Evolutionary conservation across 2,329 filamentous ascomycete genomes (phyloP), one percentile per base, ranked within the genome.

Genomic region (Sporothrix brunneoviolacea): DNA sequence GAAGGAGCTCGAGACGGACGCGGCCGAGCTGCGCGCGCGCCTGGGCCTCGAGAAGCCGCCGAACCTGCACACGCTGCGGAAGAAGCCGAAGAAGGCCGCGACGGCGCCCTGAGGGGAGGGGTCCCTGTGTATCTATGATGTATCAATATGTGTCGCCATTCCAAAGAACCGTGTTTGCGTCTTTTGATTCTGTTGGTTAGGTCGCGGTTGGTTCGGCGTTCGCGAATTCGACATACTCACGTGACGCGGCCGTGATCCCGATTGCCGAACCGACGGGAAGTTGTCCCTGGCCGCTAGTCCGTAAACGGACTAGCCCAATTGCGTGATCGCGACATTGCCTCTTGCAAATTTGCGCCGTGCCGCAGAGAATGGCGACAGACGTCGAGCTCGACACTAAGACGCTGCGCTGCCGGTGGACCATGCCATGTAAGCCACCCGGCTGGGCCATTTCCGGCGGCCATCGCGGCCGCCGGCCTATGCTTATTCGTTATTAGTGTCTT

Each of bases 1-100:
- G 69, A 89, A 97, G 72, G 80, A 91, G 70, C 69, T 98, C 58
- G 84, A 91, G 70, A 87, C 82, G 51, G 84, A 95, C 66, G 88
- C 95, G 22, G 76, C 81, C 46, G 86, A 84, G 57, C 64, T 98
- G 64, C 78, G 93, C 57, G 66, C 62, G 4, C 77, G 90, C 64
- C 65, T 98, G 60, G 84, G 88, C 2, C 90, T 98, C 49, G 89
- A 97, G 72, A 82, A 80, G 63, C 93, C 93, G 32, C 88, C 91
- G 8, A 90, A 97, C 68, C 70, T 97, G 68, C 78, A 91, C 60
- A 77, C 79, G 22, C 88, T 91, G 43, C 76, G 93, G 58, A 85
- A 78, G 77, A 57, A 55, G 53, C 27, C 45, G 8, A 54, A 50
- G 44, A 51, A 50, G 45, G 40, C 21, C 18, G 15, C 12, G n/a